A percentile compares a stretch with the other conserved stretches of the same genome.
phyloP scores from a whole-genome alignment of 306 rosid genomes.

The Pyrus betulifolia region DNA sequence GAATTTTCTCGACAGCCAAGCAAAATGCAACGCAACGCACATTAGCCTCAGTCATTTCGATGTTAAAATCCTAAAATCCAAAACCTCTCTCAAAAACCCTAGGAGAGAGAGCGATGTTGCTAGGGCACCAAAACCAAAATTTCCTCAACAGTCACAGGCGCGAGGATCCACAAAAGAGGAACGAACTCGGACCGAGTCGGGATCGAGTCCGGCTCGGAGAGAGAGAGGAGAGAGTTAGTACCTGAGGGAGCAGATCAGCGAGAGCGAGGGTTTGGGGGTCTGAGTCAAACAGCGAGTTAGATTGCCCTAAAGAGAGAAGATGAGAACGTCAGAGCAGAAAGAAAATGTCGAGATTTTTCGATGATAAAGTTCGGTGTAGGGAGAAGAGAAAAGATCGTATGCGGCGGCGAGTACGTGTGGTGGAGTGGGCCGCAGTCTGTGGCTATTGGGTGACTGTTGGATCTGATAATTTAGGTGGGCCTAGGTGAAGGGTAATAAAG shows the following conservation, averaged over 20 bases:
- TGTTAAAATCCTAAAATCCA: neutral
- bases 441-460: neutral
- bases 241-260: constrained; percentile 39
- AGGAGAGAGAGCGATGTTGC: neutral
- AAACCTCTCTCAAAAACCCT: neutral
- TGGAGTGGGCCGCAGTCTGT: neutral
- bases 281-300: constrained; percentile 37
- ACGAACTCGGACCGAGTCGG: constrained; percentile 11
- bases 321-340: neutral
- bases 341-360: too few species aligned
- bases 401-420: neutral
- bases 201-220: constrained; percentile 8
- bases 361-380: neutral
- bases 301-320: constrained; percentile 22
- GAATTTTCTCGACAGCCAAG: neutral
- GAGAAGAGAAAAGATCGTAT: neutral
- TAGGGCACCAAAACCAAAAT: neutral
- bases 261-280: constrained; percentile 13
- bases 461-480: neutral
- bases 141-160: neutral
- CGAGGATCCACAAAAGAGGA: neutral
- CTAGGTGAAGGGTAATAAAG: neutral
- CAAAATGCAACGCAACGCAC: constrained; percentile 1
- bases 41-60: neutral
- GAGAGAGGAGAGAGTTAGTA: constrained; percentile 4